phyloP scores from a whole-genome alignment of 2,329 filamentous ascomycete genomes.

The Stachybotrys chartarum region DNA sequence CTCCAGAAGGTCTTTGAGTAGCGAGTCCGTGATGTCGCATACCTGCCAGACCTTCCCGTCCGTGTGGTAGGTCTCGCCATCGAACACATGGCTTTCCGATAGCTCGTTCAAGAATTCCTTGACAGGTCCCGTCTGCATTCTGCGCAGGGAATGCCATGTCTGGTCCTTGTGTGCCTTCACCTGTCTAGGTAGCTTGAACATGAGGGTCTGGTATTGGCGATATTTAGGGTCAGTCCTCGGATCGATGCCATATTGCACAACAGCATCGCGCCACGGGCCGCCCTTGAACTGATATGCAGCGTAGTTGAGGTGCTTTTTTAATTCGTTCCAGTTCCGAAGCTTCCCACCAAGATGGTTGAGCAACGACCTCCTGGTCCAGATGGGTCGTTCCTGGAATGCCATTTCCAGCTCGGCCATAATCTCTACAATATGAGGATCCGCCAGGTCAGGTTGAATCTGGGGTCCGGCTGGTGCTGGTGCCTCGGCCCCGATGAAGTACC shows the following conservation, averaged over 20 bases:
- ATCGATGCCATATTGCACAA: slow-evolving; percentile 81
- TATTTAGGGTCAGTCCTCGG: slow-evolving; percentile 71
- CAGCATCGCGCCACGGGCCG: slow-evolving; percentile 84
- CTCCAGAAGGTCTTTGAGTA: slow-evolving; percentile 60
- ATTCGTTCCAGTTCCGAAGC: slow-evolving; percentile 43
- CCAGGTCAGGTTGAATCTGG: slow-evolving; percentile 47
- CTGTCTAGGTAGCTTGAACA: slow-evolving; percentile 65
- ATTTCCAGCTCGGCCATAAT: slow-evolving; percentile 57
- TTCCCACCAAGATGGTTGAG: slow-evolving; percentile 60
- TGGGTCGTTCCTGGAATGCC: slow-evolving; percentile 66
- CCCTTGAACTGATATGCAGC: slow-evolving; percentile 88
- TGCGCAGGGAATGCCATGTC: slow-evolving; percentile 42
- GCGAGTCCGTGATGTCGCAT: slow-evolving; percentile 81
- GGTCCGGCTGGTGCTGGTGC: slow-evolving; percentile 59
- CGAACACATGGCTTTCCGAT: slow-evolving; percentile 66
- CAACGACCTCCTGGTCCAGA: slow-evolving; percentile 80
- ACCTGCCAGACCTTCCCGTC: slow-evolving; percentile 93
- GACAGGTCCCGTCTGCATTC: slow-evolving; percentile 27
- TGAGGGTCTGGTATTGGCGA: slow-evolving; percentile 80
- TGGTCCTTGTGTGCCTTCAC: slow-evolving; percentile 37
- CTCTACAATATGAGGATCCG: slow-evolving; percentile 53
- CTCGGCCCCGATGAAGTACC: slow-evolving; percentile 52
- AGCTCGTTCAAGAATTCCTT: slow-evolving; percentile 31
- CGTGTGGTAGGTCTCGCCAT: slow-evolving; percentile 64
- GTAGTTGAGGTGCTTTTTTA: slow-evolving; percentile 75